Evolutionary conservation across 2,329 filamentous ascomycete genomes (phyloP).

Genomic region (Fusarium cyanostomum): DNA sequence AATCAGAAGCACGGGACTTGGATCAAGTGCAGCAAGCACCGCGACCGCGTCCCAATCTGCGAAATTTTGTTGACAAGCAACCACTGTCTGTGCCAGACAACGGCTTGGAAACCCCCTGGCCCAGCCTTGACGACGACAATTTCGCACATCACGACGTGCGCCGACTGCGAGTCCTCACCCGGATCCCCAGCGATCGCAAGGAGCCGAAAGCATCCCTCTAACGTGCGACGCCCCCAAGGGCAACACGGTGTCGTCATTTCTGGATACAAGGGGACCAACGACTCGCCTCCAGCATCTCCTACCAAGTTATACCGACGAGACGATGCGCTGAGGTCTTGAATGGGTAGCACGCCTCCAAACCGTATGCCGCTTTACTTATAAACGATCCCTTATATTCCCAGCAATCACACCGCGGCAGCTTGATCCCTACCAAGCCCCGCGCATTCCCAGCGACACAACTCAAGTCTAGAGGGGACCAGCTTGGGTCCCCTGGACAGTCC

Average conservation of each 20-base stretch:
- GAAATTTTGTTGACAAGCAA: slow-evolving; percentile 47
- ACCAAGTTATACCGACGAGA: slow-evolving; percentile 27
- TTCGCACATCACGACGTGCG: slow-evolving; percentile 4
- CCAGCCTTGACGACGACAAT: slow-evolving; percentile 23
- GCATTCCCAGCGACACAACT: slow-evolving; percentile 41
- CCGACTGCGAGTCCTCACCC: slow-evolving; percentile 6
- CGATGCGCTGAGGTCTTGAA: slow-evolving; percentile 38
- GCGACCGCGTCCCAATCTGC: slow-evolving; percentile 36
- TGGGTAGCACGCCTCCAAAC: slow-evolving; percentile 30
- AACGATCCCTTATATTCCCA: slow-evolving; percentile 14
- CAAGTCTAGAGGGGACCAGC: slow-evolving; percentile 46
- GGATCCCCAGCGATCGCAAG: slow-evolving; percentile 12
- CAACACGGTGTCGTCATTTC: slow-evolving; percentile 42
- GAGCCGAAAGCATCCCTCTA: background rate
- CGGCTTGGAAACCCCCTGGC: slow-evolving; percentile 15
- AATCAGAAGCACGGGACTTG: slow-evolving; percentile 43
- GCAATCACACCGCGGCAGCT: slow-evolving; percentile 11
- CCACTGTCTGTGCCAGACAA: slow-evolving; percentile 35
- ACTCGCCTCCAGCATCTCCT: slow-evolving; percentile 25
- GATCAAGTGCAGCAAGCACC: slow-evolving; percentile 31
- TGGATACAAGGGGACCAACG: slow-evolving; percentile 32
- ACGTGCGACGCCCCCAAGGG: slow-evolving; percentile 19
- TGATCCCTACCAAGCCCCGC: slow-evolving; percentile 36
- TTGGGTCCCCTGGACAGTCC: slow-evolving; percentile 48
- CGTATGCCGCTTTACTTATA: slow-evolving; percentile 26